These are phyloP conservation scores for Theileria annulata DNA, from an alignment of 169 alveolate species.

Conservation along the genomic window DNA sequence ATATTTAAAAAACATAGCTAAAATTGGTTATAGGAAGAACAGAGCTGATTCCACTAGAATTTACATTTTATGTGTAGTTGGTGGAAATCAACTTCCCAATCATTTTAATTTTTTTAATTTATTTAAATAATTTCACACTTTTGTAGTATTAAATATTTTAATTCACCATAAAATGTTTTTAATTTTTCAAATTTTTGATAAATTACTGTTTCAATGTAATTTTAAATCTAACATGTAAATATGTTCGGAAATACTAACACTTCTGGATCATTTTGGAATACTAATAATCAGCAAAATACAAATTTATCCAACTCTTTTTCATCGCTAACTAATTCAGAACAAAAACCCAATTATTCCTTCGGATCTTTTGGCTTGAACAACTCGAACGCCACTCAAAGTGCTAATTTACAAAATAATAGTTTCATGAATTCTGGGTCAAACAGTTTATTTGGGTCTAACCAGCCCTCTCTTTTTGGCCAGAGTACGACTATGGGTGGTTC, in stretches of 20 bases:
- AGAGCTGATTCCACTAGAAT: neutral
- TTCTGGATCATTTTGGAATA: conserved; percentile 39
- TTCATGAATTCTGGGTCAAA: conserved; percentile 28
- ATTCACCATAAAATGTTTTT: neutral
- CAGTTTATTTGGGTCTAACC: conserved; percentile 34
- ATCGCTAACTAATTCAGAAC: conserved; percentile 3
- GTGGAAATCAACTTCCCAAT: neutral
- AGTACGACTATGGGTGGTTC: conserved; percentile 10
- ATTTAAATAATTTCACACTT: neutral
- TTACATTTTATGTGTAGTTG: neutral
- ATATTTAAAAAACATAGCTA: neutral
- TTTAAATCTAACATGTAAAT: neutral
- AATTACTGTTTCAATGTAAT: neutral
- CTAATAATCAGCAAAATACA: conserved; percentile 31
- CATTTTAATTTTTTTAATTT: neutral
- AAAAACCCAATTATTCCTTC: conserved; percentile 8
- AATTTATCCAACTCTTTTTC: conserved; percentile 21
- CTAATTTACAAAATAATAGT: conserved; percentile 15
- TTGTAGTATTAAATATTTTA: neutral
- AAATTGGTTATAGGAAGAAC: neutral
- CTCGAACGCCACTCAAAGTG: neutral
- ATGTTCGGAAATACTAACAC: conserved; percentile 58
- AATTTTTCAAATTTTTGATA: neutral
- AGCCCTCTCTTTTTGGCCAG: conserved; percentile 55
- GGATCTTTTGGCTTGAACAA: conserved; percentile 38